These are phyloP conservation scores for Fraxinus latifolia DNA, from an alignment of 305 asterid genomes.

Conservation along the genomic window DNA sequence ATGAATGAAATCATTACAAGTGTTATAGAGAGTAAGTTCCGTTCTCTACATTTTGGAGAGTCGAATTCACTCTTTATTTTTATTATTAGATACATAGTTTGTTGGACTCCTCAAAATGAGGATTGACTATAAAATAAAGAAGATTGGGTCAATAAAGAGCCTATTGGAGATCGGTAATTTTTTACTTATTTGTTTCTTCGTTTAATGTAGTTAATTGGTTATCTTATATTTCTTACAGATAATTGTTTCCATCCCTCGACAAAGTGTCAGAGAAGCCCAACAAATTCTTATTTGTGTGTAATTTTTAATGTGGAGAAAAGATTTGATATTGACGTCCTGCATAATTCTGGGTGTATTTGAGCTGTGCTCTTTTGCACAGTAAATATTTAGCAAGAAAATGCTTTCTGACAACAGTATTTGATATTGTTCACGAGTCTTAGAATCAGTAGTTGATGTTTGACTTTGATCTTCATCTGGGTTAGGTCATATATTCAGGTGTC, in stretches of 20 bases:
- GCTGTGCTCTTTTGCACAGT: background rate
- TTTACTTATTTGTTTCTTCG: background rate
- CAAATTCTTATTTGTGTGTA: background rate
- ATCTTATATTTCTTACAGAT: background rate
- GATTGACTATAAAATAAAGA: background rate
- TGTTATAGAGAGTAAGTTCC: background rate
- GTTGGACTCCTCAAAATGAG: background rate
- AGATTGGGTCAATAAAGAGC: background rate
- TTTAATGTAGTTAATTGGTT: background rate
- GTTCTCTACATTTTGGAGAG: background rate
- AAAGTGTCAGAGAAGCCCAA: background rate
- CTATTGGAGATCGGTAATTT: background rate
- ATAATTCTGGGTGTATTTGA: background rate
- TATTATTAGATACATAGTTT: background rate
- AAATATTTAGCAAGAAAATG: background rate
- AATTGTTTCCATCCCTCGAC: background rate
- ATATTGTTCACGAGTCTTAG: background rate
- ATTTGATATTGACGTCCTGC: background rate
- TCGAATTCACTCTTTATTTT: background rate
- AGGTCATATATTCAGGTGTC: background rate
- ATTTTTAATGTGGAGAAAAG: background rate
- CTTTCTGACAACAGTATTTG: background rate
- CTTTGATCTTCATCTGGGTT: background rate
- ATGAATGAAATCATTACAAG: background rate
- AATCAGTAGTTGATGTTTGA: slow-evolving; percentile 3